Conservation (phyloP, 2,329 filamentous ascomycete species). For the Botrytis tulipae region DNA sequence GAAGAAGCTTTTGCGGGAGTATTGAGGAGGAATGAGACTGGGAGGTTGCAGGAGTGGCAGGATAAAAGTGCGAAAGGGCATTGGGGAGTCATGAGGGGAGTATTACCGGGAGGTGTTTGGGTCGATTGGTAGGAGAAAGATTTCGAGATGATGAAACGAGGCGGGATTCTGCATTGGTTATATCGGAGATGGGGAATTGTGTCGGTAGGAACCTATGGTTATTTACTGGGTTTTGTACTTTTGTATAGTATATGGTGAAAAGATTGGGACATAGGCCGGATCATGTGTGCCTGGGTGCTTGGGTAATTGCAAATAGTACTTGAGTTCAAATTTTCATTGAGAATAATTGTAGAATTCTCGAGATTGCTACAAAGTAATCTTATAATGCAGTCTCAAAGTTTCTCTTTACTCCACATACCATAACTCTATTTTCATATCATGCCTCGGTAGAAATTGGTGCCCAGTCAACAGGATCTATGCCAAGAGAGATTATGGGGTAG, state of each 20-base stretch:
- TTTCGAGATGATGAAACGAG: background rate
- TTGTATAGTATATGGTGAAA: background rate
- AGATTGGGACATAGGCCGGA: background rate
- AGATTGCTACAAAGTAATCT: background rate
- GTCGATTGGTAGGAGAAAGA: constrained; percentile 70
- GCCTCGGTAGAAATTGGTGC: background rate
- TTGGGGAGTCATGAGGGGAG: constrained; percentile 87
- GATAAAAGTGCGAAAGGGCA: constrained; percentile 75
- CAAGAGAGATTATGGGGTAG: background rate
- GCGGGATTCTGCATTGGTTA: background rate
- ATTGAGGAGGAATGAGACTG: constrained; percentile 62
- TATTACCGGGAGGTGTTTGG: constrained; percentile 78
- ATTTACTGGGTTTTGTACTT: background rate
- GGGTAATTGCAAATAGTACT: background rate
- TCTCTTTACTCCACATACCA: background rate
- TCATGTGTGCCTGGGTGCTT: background rate
- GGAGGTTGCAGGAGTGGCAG: constrained; percentile 68
- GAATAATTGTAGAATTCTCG: background rate
- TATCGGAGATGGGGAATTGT: background rate
- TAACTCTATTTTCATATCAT: background rate
- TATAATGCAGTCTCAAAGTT: background rate
- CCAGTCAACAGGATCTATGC: background rate
- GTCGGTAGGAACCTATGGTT: background rate
- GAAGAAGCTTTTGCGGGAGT: constrained; percentile 44
- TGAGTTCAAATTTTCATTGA: background rate